Conservation (phyloP, 2,329 filamentous ascomycete species). For the Fusarium denticulatum region DNA sequence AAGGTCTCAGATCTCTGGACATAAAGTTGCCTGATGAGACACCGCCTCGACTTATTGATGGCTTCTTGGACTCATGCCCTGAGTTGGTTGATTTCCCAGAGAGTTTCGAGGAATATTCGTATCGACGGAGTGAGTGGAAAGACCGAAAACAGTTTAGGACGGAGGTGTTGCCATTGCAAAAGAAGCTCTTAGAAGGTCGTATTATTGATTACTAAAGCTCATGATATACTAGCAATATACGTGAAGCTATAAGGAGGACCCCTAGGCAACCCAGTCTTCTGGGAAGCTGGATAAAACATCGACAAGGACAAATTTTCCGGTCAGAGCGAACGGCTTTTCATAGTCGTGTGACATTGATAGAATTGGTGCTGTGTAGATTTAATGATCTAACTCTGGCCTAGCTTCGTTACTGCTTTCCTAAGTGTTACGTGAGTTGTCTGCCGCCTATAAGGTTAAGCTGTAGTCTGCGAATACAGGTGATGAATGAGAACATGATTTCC, state of each 20-base stretch:
- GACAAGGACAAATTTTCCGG: too few relatives aligned
- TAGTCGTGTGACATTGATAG: not conserved
- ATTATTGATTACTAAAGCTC: not conserved
- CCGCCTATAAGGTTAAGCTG: too few relatives aligned
- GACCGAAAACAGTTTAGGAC: not conserved
- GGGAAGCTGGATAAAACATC: not conserved
- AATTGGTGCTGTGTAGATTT: too few relatives aligned
- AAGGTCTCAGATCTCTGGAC: not conserved
- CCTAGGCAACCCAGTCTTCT: fast-evolving
- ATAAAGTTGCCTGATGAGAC: not conserved
- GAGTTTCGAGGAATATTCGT: fast-evolving
- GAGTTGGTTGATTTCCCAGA: not conserved
- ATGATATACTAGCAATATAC: too few relatives aligned
- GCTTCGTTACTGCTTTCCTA: not conserved
- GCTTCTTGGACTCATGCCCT: not conserved
- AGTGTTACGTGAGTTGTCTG: too few relatives aligned
- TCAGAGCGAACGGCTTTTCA: fast-evolving
- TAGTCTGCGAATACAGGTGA: too few relatives aligned
- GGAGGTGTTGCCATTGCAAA: fast-evolving
- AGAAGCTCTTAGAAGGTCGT: not conserved
- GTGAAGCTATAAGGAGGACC: too few relatives aligned
- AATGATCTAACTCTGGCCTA: not conserved
- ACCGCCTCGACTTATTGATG: not conserved
- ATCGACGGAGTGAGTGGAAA: not conserved
- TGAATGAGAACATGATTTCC: too few relatives aligned